Percentiles rank a stretch among this genome's conserved stretches.
These are phyloP conservation scores for Tolypocladium amazonense DNA, from an alignment of 2,329 filamentous ascomycete species.

Conservation along the genomic window DNA sequence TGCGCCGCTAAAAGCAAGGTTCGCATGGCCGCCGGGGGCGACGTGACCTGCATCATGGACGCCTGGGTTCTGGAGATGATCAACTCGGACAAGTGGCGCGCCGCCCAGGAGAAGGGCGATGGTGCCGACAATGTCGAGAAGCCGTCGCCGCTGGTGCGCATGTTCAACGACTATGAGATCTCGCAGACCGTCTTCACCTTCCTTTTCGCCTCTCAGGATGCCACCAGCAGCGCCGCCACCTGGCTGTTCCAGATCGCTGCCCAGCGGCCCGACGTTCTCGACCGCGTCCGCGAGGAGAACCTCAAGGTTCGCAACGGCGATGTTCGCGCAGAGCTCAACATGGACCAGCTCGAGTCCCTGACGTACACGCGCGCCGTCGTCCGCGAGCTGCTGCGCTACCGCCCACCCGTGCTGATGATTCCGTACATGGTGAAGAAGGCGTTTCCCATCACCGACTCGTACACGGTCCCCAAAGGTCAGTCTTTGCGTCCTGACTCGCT, in stretches of 20 bases:
- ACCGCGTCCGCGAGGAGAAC: constrained; percentile 88
- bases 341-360: constrained; percentile 84
- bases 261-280: constrained; percentile 84
- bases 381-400: constrained; percentile 83
- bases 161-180: constrained; percentile 86
- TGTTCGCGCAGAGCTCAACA: constrained; percentile 55
- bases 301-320: constrained; percentile 66
- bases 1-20: constrained; percentile 91
- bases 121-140: constrained; percentile 62
- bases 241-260: constrained; percentile 95
- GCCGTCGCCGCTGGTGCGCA: constrained; percentile 70
- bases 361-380: constrained; percentile 86
- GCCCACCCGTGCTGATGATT: constrained; percentile 94
- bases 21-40: constrained; percentile 79
- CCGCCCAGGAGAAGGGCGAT: constrained; percentile 64
- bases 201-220: constrained; percentile 94
- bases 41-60: constrained; percentile 89
- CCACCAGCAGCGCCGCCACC: constrained; percentile 83
- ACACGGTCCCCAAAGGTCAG: constrained; percentile 82
- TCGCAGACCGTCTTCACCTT: constrained; percentile 91
- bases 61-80: constrained; percentile 86
- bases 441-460: constrained; percentile 78
- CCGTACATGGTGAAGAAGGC: constrained; percentile 91
- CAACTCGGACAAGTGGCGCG: constrained; percentile 70
- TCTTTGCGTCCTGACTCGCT: background rate